phyloP scores from a whole-genome alignment of 2,329 filamentous ascomycete genomes.

The Talaromyces pinophilus region DNA sequence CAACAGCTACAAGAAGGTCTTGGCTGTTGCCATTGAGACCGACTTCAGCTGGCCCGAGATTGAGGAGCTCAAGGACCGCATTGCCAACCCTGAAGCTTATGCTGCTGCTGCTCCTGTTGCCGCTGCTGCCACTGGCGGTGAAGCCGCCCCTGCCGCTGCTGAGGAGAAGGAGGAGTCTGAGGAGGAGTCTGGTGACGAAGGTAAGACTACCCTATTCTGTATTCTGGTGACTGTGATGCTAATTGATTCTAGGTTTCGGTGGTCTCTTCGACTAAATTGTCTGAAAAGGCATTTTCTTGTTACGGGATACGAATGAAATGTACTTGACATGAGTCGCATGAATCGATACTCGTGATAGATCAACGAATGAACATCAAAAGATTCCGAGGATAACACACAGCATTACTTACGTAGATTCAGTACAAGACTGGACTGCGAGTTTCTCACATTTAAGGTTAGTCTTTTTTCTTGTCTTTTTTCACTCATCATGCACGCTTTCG shows the following conservation, averaged over 20 bases:
- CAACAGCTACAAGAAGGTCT: slow-evolving; percentile 97
- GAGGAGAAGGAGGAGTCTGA: slow-evolving; percentile 63
- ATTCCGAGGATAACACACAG: background rate
- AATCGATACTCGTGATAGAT: slow-evolving; percentile 36
- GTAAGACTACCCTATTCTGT: slow-evolving; percentile 33
- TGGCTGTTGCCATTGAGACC: slow-evolving; percentile 81
- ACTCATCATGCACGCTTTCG: background rate
- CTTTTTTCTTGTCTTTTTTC: background rate
- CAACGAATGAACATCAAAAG: slow-evolving; percentile 30
- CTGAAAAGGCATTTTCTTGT: slow-evolving; percentile 26
- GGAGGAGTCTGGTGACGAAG: slow-evolving; percentile 65
- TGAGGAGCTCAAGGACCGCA: slow-evolving; percentile 97
- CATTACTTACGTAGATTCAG: background rate
- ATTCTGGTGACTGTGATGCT: slow-evolving; percentile 32
- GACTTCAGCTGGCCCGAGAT: slow-evolving; percentile 95
- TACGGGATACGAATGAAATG: slow-evolving; percentile 38
- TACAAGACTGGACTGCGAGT: background rate
- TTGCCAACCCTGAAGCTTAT: slow-evolving; percentile 97
- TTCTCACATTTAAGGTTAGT: slow-evolving; percentile 19
- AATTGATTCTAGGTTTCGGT: slow-evolving; percentile 63
- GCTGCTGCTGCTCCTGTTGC: slow-evolving; percentile 76
- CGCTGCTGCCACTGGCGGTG: slow-evolving; percentile 55
- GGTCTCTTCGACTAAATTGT: slow-evolving; percentile 70
- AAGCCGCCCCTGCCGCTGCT: slow-evolving; percentile 54
- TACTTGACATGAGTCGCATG: slow-evolving; percentile 40